A percentile compares a stretch with the other conserved stretches of the same genome.
Evolutionary conservation across 2,329 filamentous ascomycete genomes (phyloP).

Genomic region (Mycosphaerella sp.): DNA sequence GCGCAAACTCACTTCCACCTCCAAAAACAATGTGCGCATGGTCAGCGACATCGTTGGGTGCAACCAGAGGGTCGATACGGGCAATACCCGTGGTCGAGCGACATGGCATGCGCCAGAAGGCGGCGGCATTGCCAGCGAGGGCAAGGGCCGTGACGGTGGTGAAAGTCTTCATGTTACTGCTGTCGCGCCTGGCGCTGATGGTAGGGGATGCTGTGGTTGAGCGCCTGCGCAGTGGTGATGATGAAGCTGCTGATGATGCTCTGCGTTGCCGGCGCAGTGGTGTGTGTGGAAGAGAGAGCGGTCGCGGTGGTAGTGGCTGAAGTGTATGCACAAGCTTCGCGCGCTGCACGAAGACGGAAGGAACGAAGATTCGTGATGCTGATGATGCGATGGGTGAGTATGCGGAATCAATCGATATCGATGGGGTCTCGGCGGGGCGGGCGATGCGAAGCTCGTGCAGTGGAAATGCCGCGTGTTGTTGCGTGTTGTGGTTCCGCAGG

Average conservation of each 20-base stretch:
- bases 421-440: background rate
- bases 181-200: conserved; percentile 12
- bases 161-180: conserved; percentile 24
- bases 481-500: conserved; percentile 12
- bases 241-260: background rate
- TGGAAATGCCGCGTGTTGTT: conserved; percentile 15
- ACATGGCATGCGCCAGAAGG: conserved; percentile 90
- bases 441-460: conserved; percentile 10
- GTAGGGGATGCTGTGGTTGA: conserved; percentile 9
- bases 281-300: background rate
- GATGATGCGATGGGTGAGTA: background rate
- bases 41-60: conserved; percentile 50
- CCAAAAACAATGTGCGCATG: conserved; percentile 75
- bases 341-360: conserved; percentile 14
- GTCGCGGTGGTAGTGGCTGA: conserved; percentile 1
- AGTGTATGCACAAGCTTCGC: conserved; percentile 14
- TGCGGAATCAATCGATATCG: conserved; percentile 6
- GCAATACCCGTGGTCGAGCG: conserved; percentile 61
- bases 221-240: conserved; percentile 11
- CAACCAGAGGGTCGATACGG: conserved; percentile 70
- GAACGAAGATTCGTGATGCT: conserved; percentile 1
- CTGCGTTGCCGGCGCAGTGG: conserved; percentile 15
- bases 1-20: conserved; percentile 58
- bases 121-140: conserved; percentile 37
- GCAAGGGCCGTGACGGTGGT: conserved; percentile 24